These are phyloP conservation scores for Casaregolazyma lundiana DNA, from an alignment of 1,139 yeast genomes.

Conservation along the genomic window DNA sequence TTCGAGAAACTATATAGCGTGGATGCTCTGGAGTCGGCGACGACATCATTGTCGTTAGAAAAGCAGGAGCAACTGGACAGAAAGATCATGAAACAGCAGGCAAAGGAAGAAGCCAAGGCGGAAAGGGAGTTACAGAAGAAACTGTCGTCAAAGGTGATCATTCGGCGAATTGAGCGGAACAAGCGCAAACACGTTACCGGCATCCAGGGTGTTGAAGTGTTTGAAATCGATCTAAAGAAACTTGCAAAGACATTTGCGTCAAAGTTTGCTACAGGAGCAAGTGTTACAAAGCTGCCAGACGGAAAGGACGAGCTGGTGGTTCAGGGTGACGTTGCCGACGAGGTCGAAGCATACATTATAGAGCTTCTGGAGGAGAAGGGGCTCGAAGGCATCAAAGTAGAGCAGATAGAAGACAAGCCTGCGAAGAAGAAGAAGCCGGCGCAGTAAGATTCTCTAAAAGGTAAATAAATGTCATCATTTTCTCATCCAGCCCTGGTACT, in stretches of 20 bases:
- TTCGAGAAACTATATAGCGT: constrained; percentile 55
- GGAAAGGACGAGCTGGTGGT: constrained; percentile 88
- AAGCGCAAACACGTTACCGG: constrained; percentile 86
- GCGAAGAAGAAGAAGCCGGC: constrained; percentile 49
- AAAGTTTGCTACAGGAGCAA: constrained; percentile 94
- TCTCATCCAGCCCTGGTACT: background rate
- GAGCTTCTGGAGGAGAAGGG: constrained; percentile 77
- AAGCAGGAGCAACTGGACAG: constrained; percentile 78
- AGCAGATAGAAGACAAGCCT: constrained; percentile 76
- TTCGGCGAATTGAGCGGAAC: constrained; percentile 86
- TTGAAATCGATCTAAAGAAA: constrained; percentile 82
- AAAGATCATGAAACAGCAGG: constrained; percentile 79
- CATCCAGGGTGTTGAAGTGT: constrained; percentile 81
- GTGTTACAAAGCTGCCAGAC: constrained; percentile 88
- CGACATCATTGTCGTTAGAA: constrained; percentile 59
- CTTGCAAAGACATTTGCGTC: constrained; percentile 89
- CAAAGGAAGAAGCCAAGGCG: constrained; percentile 82
- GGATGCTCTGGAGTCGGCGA: constrained; percentile 42
- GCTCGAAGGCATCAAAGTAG: constrained; percentile 77
- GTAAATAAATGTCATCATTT: background rate
- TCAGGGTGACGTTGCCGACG: constrained; percentile 95
- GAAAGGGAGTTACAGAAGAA: constrained; percentile 80
- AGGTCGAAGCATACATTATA: constrained; percentile 72
- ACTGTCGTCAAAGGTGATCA: constrained; percentile 70
- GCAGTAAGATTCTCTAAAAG: too few relatives aligned